These are phyloP conservation scores for Astragalus membranaceus DNA, from an alignment of 306 rosid genomes.

Conservation along the genomic window DNA sequence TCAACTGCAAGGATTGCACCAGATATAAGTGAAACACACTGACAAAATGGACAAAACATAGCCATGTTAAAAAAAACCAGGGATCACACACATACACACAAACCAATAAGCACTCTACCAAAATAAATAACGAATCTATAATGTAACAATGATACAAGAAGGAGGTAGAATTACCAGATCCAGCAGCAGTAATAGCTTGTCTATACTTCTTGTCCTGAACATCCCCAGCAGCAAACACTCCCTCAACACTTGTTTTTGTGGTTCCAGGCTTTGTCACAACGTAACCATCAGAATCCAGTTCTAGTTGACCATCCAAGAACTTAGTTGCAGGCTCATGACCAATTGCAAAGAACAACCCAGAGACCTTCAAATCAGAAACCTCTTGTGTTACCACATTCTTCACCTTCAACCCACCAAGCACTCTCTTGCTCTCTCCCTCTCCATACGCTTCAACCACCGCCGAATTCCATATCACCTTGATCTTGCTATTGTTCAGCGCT, in stretches of 20 bases:
- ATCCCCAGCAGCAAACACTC: slow-evolving; percentile 92
- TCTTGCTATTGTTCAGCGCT: slow-evolving; percentile 52
- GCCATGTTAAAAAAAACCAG: not conserved
- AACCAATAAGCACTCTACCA: not conserved
- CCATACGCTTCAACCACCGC: slow-evolving; percentile 61
- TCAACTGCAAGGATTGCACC: not conserved
- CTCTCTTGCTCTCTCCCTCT: slow-evolving; percentile 20
- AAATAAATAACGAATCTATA: not conserved
- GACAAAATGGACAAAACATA: not conserved
- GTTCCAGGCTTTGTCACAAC: slow-evolving; percentile 59
- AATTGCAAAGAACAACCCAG: slow-evolving; percentile 74
- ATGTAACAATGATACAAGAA: not conserved
- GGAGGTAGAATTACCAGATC: slow-evolving; percentile 43
- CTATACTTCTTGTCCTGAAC: slow-evolving; percentile 96
- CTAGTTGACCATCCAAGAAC: slow-evolving; percentile 67
- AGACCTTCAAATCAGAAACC: slow-evolving; percentile 60
- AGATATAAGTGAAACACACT: not conserved
- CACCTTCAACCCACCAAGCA: slow-evolving; percentile 66
- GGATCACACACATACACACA: not conserved
- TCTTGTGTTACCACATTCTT: slow-evolving; percentile 47
- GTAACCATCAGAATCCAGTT: slow-evolving; percentile 63
- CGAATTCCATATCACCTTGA: slow-evolving; percentile 68
- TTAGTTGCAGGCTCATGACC: slow-evolving; percentile 89
- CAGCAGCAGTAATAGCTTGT: slow-evolving; percentile 92
- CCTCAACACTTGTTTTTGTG: slow-evolving; percentile 54